Evolutionary conservation across 495 filamentous ascomycete genomes (phyloP).

Genomic region (Aspergillus egyptiacus): DNA sequence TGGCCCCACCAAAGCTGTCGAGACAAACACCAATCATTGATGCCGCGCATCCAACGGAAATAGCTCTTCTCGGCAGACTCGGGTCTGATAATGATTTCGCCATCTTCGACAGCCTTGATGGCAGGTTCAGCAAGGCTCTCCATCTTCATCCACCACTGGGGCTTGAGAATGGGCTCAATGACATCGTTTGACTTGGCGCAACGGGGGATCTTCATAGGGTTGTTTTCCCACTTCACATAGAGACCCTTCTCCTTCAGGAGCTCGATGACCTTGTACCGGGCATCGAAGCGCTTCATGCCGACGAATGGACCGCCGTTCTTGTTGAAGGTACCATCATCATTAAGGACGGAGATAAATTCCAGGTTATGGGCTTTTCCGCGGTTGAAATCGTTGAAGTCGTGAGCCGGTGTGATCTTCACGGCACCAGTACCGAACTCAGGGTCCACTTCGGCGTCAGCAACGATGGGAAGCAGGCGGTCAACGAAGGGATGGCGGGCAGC

Average conservation of each 20-base stretch:
- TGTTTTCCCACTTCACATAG: conserved; percentile 71
- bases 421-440: conserved; percentile 73
- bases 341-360: conserved; percentile 43
- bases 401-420: conserved; percentile 73
- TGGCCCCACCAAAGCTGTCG: conserved; percentile 87
- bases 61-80: conserved; percentile 65
- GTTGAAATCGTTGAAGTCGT: conserved; percentile 73
- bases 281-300: conserved; percentile 72
- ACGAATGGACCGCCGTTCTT: conserved; percentile 53
- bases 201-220: conserved; percentile 73
- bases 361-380: conserved; percentile 63
- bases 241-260: conserved; percentile 64
- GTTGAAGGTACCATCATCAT: conserved; percentile 62
- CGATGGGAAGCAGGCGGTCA: conserved; percentile 58
- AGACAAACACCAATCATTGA: conserved; percentile 80
- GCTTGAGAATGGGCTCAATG: conserved; percentile 74
- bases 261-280: conserved; percentile 62
- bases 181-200: conserved; percentile 73
- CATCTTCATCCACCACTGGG: conserved; percentile 76
- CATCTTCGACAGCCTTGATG: conserved; percentile 60
- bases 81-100: conserved; percentile 65
- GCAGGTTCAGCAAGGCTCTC: conserved; percentile 52
- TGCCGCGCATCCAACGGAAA: conserved; percentile 63
- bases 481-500: conserved; percentile 66
- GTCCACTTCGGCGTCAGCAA: conserved; percentile 66